Conservation (phyloP, 1,284 basidiomycete species). For the Cystobasidium slooffiae region DNA sequence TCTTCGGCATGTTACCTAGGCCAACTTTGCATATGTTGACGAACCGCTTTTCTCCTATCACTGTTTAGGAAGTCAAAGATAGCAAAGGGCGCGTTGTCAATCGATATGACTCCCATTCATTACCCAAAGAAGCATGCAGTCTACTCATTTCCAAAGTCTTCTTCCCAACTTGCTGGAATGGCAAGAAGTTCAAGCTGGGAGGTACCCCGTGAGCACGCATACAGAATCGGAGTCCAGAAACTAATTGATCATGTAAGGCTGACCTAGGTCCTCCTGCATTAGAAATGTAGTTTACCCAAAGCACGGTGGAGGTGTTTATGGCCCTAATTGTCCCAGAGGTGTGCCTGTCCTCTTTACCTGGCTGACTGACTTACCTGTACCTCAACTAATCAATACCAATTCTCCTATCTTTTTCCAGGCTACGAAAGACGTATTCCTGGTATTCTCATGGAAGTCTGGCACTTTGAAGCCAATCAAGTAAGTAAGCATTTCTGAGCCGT, state of each 20-base stretch:
- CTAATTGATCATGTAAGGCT: too few species aligned
- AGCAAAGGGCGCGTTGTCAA: neutral
- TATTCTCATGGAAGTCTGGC: conserved; percentile 19
- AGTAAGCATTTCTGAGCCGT: neutral
- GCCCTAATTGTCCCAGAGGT: conserved; percentile 24
- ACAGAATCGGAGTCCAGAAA: too few species aligned
- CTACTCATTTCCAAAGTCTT: conserved; percentile 14
- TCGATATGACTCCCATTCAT: neutral
- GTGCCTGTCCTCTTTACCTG: neutral
- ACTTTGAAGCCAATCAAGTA: neutral
- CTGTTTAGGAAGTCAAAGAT: conserved; percentile 5
- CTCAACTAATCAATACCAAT: neutral
- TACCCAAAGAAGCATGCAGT: conserved; percentile 31
- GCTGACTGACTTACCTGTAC: too few species aligned
- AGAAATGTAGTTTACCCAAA: conserved; percentile 26
- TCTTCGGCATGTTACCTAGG: too few species aligned
- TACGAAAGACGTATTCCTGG: conserved; percentile 12
- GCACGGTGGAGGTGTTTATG: conserved; percentile 12
- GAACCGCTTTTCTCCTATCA: neutral
- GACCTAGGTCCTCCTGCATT: neutral
- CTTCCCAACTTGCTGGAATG: conserved; percentile 42
- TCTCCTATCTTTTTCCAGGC: conserved; percentile 5
- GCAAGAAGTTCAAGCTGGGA: neutral
- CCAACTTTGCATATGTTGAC: too few species aligned
- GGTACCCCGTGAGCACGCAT: conserved; percentile 5